Evolutionary conservation across 768 basidiomycete genomes (phyloP).

Genomic region (Serendipita sp.): DNA sequence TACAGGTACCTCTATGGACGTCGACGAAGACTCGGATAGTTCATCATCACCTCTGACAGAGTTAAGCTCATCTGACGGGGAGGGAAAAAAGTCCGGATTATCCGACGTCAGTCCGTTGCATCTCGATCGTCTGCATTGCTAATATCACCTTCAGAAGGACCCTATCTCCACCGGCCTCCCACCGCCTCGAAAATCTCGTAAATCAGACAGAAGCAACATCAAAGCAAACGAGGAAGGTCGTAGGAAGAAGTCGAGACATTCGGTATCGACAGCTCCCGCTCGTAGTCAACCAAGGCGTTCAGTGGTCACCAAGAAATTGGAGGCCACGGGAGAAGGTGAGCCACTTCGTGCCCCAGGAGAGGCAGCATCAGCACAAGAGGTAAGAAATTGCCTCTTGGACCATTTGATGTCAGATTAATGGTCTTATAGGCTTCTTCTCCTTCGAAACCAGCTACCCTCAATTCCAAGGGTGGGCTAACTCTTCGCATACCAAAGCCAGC

Average conservation of each 20-base stretch:
- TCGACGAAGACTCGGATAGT: not conserved
- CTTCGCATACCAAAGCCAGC: not conserved
- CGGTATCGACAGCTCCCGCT: too few species aligned
- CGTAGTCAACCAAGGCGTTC: too few species aligned
- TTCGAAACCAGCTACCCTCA: not conserved
- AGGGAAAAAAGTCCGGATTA: constrained; percentile 1
- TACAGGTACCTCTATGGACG: not conserved
- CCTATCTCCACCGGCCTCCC: too few species aligned
- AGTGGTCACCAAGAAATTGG: too few species aligned
- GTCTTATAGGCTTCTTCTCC: not conserved
- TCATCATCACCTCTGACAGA: not conserved
- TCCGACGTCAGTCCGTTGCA: not conserved
- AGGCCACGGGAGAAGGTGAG: not conserved
- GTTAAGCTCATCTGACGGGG: constrained; percentile 4
- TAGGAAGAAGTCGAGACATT: too few species aligned
- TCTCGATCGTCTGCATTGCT: not conserved
- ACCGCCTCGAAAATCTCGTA: too few species aligned
- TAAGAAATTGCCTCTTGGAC: not conserved
- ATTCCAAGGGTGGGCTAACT: not conserved
- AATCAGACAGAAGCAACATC: too few species aligned
- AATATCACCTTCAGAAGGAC: too few species aligned
- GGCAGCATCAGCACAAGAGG: not conserved
- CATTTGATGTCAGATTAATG: not conserved
- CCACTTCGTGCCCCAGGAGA: not conserved
- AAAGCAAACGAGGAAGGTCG: too few species aligned